Evolutionary conservation across 164 flowering plant genomes (phyloP), one percentile per base, ranked within the genome.

Genomic region (Tetrastigma voinierianum): DNA sequence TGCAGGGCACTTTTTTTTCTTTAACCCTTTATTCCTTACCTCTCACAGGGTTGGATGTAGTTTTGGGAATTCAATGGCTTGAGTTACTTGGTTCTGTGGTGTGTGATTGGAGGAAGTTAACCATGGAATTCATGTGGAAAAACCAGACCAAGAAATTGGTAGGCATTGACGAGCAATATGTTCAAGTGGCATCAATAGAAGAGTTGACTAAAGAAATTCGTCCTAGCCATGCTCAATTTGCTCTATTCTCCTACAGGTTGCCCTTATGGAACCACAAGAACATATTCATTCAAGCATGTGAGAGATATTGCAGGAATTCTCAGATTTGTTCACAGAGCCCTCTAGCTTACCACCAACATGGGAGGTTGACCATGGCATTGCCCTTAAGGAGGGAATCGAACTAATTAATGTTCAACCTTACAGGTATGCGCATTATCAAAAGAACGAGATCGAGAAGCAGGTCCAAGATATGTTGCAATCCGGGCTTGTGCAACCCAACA

Each of bases 1-100:
- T 51, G n/a, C n/a, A n/a, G 2, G 54, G 19, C 19, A 51, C 7
- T 4, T 0, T 1, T 51, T 51, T 51, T 51, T 51, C 54, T 1
- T 51, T 51, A n/a, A 51, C 54, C n/a, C 54, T 51, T 51, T 51
- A 51, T 16, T 51, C n/a, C 20, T 19, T 51, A 51, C 54, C n/a
- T 1, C 54, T 51, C 13, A 0, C 8, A 19, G 54, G 2, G n/a
- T n/a, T 51, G 54, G 54, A 51, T 16, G 1, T n/a, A 13, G 17
- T 51, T 12, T 2, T 51, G 12, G 54, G 54, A n/a, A 51, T 51
- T 51, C 54, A 51, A 4, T 51, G 54, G 54, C 54, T 51, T 2
- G 54, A 10, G 54, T 19, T 51, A 15, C 19, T 51, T 9, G 54
- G 54, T 2, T 51, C 20, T 9, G n/a, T 51, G 54, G 54, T 51